Percentiles rank a stretch among this genome's conserved stretches.
Conservation (phyloP, 306 rosid genomes). For the Cucurbita moschata region DNA sequence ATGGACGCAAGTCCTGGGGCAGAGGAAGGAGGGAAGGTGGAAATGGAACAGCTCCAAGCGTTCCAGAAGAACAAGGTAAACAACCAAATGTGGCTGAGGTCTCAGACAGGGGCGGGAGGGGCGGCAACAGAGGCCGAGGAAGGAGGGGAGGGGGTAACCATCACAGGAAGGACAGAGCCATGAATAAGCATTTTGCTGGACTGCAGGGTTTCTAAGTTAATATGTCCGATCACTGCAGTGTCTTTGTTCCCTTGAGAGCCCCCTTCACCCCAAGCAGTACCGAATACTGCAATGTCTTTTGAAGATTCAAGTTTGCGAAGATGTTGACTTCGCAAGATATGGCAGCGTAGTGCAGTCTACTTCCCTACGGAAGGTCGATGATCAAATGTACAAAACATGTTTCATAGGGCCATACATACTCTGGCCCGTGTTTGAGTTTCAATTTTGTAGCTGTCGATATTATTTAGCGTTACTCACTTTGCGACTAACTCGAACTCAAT, state of each 20-base stretch:
- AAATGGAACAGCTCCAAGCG: slow-evolving; percentile 20
- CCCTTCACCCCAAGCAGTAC: background rate
- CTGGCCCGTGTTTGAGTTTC: background rate
- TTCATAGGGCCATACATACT: background rate
- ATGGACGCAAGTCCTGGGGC: slow-evolving; percentile 18
- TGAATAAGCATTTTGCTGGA: slow-evolving; percentile 81
- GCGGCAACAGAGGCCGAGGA: slow-evolving; percentile 23
- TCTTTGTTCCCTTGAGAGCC: background rate
- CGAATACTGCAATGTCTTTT: background rate
- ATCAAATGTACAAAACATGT: background rate
- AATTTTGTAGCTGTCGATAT: background rate
- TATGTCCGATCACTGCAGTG: background rate
- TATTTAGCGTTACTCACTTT: too few relatives aligned
- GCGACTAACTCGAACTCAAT: too few relatives aligned
- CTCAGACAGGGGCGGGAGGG: slow-evolving; percentile 52
- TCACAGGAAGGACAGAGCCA: slow-evolving; percentile 72
- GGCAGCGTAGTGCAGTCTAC: background rate
- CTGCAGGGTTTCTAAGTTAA: slow-evolving; percentile 30
- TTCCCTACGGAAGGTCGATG: background rate
- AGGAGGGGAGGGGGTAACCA: slow-evolving; percentile 27
- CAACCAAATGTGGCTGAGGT: slow-evolving; percentile 1
- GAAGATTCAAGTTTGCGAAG: background rate
- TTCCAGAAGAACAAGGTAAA: slow-evolving; percentile 19
- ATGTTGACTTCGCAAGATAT: background rate
- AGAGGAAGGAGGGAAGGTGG: slow-evolving; percentile 35